Conservation (phyloP, 2,329 filamentous ascomycete genomes). For the Xylaria sp. region DNA sequence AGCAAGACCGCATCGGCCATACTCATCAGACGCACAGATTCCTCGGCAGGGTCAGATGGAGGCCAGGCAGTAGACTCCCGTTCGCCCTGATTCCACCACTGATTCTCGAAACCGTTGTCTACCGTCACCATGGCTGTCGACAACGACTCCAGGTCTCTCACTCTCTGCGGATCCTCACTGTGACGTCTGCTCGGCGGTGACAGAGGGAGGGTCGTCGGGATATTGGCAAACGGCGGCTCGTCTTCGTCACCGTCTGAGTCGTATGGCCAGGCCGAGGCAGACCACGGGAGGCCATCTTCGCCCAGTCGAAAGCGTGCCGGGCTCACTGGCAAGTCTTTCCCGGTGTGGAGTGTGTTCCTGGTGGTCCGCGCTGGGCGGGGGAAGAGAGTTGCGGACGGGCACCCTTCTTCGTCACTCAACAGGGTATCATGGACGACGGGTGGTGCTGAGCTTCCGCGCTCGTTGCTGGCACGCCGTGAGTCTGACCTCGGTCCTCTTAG, state of each 20-base stretch:
- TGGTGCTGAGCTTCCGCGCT: constrained; percentile 61
- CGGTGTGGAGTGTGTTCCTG: constrained; percentile 45
- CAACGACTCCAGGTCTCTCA: constrained; percentile 58
- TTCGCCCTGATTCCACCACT: constrained; percentile 65
- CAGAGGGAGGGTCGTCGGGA: constrained; percentile 42
- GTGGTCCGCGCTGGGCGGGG: constrained; percentile 40
- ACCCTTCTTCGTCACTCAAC: constrained; percentile 55
- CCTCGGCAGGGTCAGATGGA: constrained; percentile 35
- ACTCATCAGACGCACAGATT: constrained; percentile 40
- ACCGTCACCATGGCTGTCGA: constrained; percentile 66
- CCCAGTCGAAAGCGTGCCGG: constrained; percentile 57
- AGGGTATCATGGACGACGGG: constrained; percentile 59
- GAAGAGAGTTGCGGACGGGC: constrained; percentile 46
- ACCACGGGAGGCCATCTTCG: constrained; percentile 61
- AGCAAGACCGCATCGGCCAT: constrained; percentile 46
- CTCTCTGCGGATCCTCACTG: constrained; percentile 51
- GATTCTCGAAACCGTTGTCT: constrained; percentile 67
- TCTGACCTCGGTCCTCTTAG: constrained; percentile 40
- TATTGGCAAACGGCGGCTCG: constrained; percentile 38
- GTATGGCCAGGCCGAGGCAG: constrained; percentile 50
- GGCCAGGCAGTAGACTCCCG: constrained; percentile 45
- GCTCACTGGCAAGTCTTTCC: constrained; percentile 57
- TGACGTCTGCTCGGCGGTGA: constrained; percentile 37
- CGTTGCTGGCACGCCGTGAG: constrained; percentile 49
- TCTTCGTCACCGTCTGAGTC: constrained; percentile 44